Conservation (phyloP, 805 yeast genomes). For the Candida nemodendra region DNA sequence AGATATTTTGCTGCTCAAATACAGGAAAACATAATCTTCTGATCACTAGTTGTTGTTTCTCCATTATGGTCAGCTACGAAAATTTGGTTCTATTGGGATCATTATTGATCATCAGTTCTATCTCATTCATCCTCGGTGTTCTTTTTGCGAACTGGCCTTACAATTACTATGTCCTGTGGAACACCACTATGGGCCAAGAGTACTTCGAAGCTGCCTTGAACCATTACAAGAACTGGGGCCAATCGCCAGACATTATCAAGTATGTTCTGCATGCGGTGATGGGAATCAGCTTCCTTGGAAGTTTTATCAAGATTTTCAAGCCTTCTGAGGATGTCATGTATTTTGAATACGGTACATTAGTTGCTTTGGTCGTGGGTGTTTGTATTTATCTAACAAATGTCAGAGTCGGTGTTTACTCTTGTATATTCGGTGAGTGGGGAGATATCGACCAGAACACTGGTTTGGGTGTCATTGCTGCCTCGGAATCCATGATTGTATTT, state of each 20-base stretch:
- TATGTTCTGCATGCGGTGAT: constrained; percentile 62
- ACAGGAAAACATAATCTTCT: too few relatives aligned
- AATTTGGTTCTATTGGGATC: constrained; percentile 36
- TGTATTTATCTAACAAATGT: constrained; percentile 85
- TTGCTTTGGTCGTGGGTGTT: constrained; percentile 66
- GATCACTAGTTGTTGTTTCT: too few relatives aligned
- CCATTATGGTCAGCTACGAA: constrained; percentile 15
- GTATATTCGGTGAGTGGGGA: constrained; percentile 81
- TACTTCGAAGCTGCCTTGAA: constrained; percentile 59
- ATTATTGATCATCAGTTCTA: constrained; percentile 35
- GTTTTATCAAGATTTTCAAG: constrained; percentile 74
- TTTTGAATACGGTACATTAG: constrained; percentile 87
- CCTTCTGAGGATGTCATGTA: constrained; percentile 83
- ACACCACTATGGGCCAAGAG: constrained; percentile 44
- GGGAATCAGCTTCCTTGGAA: constrained; percentile 67
- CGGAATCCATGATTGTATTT: constrained; percentile 71
- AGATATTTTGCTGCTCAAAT: not conserved
- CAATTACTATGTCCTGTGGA: constrained; percentile 75
- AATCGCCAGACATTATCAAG: constrained; percentile 56
- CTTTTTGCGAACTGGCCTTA: constrained; percentile 79
- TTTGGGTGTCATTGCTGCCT: constrained; percentile 87
- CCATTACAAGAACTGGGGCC: constrained; percentile 77
- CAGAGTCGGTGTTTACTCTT: constrained; percentile 72
- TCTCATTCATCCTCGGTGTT: constrained; percentile 79
- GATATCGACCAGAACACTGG: constrained; percentile 88